Evolutionary conservation across 202 grass and related monocot genomes (phyloP), one percentile per base, ranked within the genome.

Genomic region (Panicum hallii): DNA sequence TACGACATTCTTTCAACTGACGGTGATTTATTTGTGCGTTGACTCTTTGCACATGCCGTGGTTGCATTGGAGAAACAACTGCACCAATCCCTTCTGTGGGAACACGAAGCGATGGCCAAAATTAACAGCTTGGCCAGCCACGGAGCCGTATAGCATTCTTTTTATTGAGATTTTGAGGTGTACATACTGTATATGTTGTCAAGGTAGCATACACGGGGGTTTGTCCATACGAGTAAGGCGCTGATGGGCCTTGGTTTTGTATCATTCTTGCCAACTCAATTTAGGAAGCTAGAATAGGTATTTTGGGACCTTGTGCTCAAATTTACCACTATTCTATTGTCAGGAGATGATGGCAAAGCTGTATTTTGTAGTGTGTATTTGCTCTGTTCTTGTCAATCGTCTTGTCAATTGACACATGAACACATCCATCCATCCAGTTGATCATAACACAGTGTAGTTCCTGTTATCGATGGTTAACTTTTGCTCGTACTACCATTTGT

Each of bases 141-240:
- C 20, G 74, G 67, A 53, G 68, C 52, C 60, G 28, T 67, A 86
- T 72, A 83, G 30, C 67, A 83, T 73, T 86, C 72, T 55, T 74
- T 44, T 44, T 57, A 45, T 69, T 34, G 17, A 67, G 74, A 78
- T 36, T 71, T 61, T 9, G 17, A 80, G 53, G 54, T 84, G 84
- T 87, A 84, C 74, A 87, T 90, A 87, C 68, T 87, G 84, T 90
- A 90, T 54, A 90, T 87, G 74, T 87, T 61, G 50, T 90, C 45
- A 68, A 79, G 2, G 28, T 87, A 75, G 81, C 80, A 70, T 87
- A 90, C 76, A 13, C 20, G 55, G 22, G 52, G n/a, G 26, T 32
- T 81, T 91, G 64, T 91, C 87, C 83, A 81, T 63, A 88, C 56
- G 54, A 5, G 89, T 16, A 77, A 65, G 55, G 89, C 56, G 45